These are phyloP conservation scores for Myotisia sp. DNA, from an alignment of 2,329 filamentous ascomycete species.

Conservation along the genomic window DNA sequence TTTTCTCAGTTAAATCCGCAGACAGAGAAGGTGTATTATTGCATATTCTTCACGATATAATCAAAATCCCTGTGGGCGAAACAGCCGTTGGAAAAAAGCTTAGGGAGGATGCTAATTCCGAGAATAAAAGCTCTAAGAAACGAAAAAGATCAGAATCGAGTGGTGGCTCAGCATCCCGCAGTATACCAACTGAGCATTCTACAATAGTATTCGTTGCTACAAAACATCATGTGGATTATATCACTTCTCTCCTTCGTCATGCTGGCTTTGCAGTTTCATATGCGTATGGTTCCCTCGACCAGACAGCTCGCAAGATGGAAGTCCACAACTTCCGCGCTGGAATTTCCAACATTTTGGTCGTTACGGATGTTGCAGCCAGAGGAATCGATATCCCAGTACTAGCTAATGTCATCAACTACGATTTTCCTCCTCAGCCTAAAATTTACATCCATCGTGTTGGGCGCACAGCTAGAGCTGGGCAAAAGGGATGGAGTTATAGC, in stretches of 20 bases:
- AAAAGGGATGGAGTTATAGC: conserved; percentile 89
- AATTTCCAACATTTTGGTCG: conserved; percentile 76
- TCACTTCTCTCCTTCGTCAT: conserved; percentile 62
- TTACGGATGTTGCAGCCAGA: conserved; percentile 90
- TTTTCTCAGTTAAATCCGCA: conserved; percentile 80
- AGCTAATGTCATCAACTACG: conserved; percentile 96
- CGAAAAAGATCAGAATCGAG: conserved; percentile 36
- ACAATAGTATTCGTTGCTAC: conserved; percentile 92
- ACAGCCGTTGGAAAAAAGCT: conserved; percentile 38
- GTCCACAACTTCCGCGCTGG: conserved; percentile 80
- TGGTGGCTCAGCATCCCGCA: conserved; percentile 39
- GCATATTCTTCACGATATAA: conserved; percentile 78
- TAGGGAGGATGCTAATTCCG: conserved; percentile 34
- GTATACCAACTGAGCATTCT: conserved; percentile 73
- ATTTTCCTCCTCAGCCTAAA: conserved; percentile 93
- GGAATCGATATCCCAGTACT: conserved; percentile 96
- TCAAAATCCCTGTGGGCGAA: conserved; percentile 66
- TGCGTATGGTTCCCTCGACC: conserved; percentile 87
- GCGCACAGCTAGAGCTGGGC: conserved; percentile 84
- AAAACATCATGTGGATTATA: conserved; percentile 94
- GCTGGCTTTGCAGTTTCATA: conserved; percentile 84
- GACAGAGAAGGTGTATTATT: conserved; percentile 90
- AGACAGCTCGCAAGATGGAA: conserved; percentile 81
- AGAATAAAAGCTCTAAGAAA: conserved; percentile 30
- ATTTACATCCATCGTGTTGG: conserved; percentile 94